Conservation (phyloP, 140 eudicot genomes). For the Erigeron philadelphicus region DNA sequence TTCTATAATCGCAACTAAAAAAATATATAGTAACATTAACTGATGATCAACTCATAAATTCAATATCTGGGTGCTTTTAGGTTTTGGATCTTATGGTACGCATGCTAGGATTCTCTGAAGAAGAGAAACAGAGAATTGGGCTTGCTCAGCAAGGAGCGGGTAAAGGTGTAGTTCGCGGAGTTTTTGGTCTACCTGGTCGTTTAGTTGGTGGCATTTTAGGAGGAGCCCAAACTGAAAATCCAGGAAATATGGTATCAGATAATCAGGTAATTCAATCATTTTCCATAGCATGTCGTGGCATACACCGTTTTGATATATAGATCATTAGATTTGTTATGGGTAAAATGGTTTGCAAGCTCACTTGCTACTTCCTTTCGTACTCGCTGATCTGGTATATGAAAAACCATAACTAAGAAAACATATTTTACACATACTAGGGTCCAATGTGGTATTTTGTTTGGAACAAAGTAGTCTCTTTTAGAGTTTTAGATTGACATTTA, state of each 20-base stretch:
- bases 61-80: constrained; percentile 32
- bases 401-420: constrained; percentile 1
- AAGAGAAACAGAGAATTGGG: constrained; percentile 94
- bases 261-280: constrained; percentile 45
- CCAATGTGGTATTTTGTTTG: not conserved
- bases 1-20: constrained; percentile 1
- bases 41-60: not conserved
- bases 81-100: constrained; percentile 97
- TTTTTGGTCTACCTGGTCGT: constrained; percentile 91
- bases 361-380: constrained; percentile 1
- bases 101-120: constrained; percentile 96
- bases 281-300: not conserved
- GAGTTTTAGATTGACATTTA: not conserved
- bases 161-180: constrained; percentile 98
- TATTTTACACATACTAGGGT: not conserved
- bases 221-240: constrained; percentile 47
- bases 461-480: not conserved
- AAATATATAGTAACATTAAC: not conserved
- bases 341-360: not conserved
- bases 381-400: not conserved
- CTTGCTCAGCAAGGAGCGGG: constrained; percentile 89
- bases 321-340: not conserved
- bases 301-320: not conserved
- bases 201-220: constrained; percentile 98
- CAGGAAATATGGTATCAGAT: constrained; percentile 50